These are phyloP conservation scores for Sarcodon aspratus DNA, from an alignment of 768 basidiomycete genomes.

Conservation along the genomic window DNA sequence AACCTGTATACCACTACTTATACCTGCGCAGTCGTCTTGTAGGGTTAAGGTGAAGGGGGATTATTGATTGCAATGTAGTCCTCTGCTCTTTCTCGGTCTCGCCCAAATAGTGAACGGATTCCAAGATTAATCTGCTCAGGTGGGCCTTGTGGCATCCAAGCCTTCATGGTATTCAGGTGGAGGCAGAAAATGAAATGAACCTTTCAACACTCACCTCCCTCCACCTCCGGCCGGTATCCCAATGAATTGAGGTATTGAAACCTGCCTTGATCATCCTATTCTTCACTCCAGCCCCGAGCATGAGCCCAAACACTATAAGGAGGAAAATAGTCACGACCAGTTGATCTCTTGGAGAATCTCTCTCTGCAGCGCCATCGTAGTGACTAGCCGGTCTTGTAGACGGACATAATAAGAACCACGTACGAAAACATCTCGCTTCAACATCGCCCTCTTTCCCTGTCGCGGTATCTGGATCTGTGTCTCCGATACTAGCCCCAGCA, in stretches of 20 bases:
- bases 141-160: conserved; percentile 42
- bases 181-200: too few relatives aligned
- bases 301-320: conserved; percentile 74
- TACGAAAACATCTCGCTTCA: conserved; percentile 92
- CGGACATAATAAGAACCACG: conserved; percentile 21
- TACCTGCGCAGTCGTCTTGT: not conserved
- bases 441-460: conserved; percentile 95
- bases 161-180: conserved; percentile 19
- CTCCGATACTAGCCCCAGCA: conserved; percentile 69
- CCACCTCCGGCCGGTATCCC: conserved; percentile 60
- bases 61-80: conserved; percentile 35
- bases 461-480: conserved; percentile 84
- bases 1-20: not conserved
- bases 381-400: conserved; percentile 7
- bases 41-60: conserved; percentile 9
- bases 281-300: conserved; percentile 79
- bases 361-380: conserved; percentile 35
- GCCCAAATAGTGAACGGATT: conserved; percentile 13
- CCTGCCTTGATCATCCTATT: conserved; percentile 74
- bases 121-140: conserved; percentile 40
- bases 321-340: conserved; percentile 87
- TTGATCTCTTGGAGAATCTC: conserved; percentile 93
- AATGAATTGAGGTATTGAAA: conserved; percentile 48
- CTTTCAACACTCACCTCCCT: conserved; percentile 52
- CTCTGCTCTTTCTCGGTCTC: conserved; percentile 24